Base-by-base conservation (phyloP, 306 rosid species). In the Fagus sylvatica region DNA sequence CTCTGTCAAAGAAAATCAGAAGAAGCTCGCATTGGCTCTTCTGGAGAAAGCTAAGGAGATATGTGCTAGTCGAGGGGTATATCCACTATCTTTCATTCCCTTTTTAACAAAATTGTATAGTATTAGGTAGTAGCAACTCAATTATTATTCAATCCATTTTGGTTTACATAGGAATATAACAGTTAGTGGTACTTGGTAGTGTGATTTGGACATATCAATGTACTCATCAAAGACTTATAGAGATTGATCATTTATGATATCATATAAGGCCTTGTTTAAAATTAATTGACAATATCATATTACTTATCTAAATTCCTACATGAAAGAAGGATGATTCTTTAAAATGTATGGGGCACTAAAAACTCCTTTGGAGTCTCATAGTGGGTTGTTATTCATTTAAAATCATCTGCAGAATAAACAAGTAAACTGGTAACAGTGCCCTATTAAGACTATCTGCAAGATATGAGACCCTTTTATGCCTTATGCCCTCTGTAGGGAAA, bases 41-140 rank as follows among this genome's bases (percentile, higher is more conserved):
- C 71, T 88, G 78, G 88, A 79, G 62, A 88, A 76, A 75, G 90
- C 92, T 36, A 86, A 81, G 68, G 72, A 75, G 32, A 86, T 88
- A 7, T 86, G 92, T 78, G 80, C 82, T 11, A 80, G 42, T 72
- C 83, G 75, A 48, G 92, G 90, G 88, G 92, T 86, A 81, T 11
- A 71, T 37, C 51, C 8, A 19, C 10, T 6, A 57, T 19, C 22
- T 65, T 37, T 39, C 49, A 7, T 39, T 65, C 6, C 16, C 2
- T 37, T 22, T 65, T 19, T 65, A 0, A 65, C 22, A 65, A 46
- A 36, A 15, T 33, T 4, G 37, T 17, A 17, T 37, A 39, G 37
- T 39, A 17, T 39, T 37, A 54, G n/a, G 7, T 13, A 1, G 40
- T 59, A 59, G 17, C 33, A 59, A 59, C 33, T 59, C 33, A 11